These are phyloP conservation scores for Hanseniaspora singularis DNA, from an alignment of 805 yeast genomes.

Conservation along the genomic window DNA sequence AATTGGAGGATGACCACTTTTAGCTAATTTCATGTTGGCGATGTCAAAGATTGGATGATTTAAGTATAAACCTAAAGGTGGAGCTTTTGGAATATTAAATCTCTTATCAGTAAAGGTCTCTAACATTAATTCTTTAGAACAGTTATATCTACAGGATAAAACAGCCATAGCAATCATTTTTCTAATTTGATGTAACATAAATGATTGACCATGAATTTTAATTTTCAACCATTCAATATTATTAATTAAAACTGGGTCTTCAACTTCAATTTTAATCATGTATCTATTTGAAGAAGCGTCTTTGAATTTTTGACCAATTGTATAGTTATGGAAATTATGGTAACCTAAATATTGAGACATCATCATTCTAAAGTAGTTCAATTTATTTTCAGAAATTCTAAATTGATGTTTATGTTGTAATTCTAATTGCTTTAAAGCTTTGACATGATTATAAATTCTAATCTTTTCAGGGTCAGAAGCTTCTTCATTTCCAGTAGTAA, in stretches of 20 bases:
- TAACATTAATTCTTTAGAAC: constrained; percentile 61
- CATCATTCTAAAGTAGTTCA: constrained; percentile 52
- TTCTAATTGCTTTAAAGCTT: constrained; percentile 50
- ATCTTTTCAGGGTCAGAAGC: constrained; percentile 25
- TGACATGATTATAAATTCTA: constrained; percentile 31
- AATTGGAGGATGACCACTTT: constrained; percentile 66
- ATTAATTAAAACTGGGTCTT: constrained; percentile 83
- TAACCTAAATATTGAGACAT: constrained; percentile 69
- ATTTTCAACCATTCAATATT: constrained; percentile 94
- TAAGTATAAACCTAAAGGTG: constrained; percentile 80
- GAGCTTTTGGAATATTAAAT: constrained; percentile 92
- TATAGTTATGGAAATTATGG: constrained; percentile 85
- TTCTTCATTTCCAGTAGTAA: constrained; percentile 16
- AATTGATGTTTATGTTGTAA: constrained; percentile 54
- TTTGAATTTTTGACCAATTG: constrained; percentile 65
- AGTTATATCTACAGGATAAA: constrained; percentile 70
- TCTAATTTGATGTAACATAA: constrained; percentile 95
- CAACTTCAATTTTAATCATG: constrained; percentile 67
- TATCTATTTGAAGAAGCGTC: constrained; percentile 78
- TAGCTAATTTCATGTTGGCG: constrained; percentile 57
- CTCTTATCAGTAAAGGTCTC: constrained; percentile 66
- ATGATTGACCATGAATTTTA: constrained; percentile 94
- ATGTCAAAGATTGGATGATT: constrained; percentile 88
- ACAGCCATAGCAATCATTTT: constrained; percentile 96
- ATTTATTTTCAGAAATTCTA: constrained; percentile 51